Conservation (phyloP, 495 filamentous ascomycete species). For the Filosporella fistucella region DNA sequence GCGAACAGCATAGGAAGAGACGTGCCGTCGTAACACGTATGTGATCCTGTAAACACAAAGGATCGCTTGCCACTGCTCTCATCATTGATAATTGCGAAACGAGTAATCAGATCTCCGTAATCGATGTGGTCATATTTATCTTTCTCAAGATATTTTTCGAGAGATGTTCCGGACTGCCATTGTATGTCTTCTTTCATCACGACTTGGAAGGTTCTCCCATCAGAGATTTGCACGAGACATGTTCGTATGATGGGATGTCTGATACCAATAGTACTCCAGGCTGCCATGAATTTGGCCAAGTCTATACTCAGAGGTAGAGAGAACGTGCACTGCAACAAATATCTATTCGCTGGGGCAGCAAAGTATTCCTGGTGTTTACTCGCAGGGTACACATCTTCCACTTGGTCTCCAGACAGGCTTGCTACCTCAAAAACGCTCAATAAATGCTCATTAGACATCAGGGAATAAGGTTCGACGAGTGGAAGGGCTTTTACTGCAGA, state of each 20-base stretch:
- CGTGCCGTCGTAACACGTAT: conserved; percentile 68
- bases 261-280: conserved; percentile 48
- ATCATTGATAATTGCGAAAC: conserved; percentile 20
- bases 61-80: conserved; percentile 13
- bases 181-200: conserved; percentile 30
- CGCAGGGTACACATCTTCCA: conserved; percentile 58
- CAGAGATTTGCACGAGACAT: conserved; percentile 42
- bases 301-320: conserved; percentile 22
- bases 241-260: conserved; percentile 50
- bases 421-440: not conserved
- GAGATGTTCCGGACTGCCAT: not conserved
- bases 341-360: conserved; percentile 43
- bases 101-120: conserved; percentile 15
- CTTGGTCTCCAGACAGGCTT: not conserved
- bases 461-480: not conserved
- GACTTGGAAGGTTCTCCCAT: conserved; percentile 46
- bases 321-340: conserved; percentile 26
- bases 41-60: conserved; percentile 60
- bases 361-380: conserved; percentile 52
- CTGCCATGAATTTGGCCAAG: conserved; percentile 43
- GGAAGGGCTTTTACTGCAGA: not conserved
- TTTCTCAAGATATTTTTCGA: not conserved
- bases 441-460: not conserved
- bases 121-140: not conserved
- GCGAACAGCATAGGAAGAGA: conserved; percentile 31